Conservation (phyloP, 2,329 filamentous ascomycete species). For the Exophiala oligosperma region DNA sequence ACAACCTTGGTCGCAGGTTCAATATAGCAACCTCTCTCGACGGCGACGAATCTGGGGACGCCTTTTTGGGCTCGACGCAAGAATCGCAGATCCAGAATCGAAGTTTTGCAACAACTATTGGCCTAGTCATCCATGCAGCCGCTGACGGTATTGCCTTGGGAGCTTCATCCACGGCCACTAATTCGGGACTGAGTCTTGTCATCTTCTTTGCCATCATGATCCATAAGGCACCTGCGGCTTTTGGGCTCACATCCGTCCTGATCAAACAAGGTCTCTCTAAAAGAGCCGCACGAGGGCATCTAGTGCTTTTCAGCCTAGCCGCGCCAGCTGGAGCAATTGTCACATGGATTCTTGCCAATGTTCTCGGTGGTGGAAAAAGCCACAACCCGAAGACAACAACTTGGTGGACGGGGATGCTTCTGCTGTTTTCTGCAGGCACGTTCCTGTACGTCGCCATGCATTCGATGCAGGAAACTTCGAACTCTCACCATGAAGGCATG, state of each 20-base stretch:
- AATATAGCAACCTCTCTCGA: constrained; percentile 44
- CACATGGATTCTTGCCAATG: constrained; percentile 77
- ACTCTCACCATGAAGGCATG: constrained; percentile 38
- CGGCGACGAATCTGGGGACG: constrained; percentile 39
- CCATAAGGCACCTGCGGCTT: constrained; percentile 94
- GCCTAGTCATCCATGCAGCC: constrained; percentile 92
- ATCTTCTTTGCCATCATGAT: constrained; percentile 97
- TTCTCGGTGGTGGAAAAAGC: constrained; percentile 58
- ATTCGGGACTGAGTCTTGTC: constrained; percentile 78
- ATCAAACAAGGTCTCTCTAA: constrained; percentile 90
- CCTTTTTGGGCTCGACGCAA: constrained; percentile 56
- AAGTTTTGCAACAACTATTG: constrained; percentile 80
- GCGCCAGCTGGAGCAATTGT: constrained; percentile 81
- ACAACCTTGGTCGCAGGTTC: constrained; percentile 67
- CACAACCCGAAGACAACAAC: constrained; percentile 63
- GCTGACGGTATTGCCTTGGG: constrained; percentile 96
- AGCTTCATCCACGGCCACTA: constrained; percentile 74
- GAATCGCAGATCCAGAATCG: constrained; percentile 52
- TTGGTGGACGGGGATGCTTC: constrained; percentile 88
- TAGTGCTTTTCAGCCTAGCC: constrained; percentile 88
- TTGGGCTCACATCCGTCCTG: constrained; percentile 86
- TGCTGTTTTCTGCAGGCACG: constrained; percentile 94
- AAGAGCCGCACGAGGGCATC: constrained; percentile 76
- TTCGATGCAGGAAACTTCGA: constrained; percentile 75
- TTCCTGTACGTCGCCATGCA: constrained; percentile 99